Evolutionary conservation across 1,139 yeast species (phyloP).

Genomic region (Pichia norvegensis): DNA sequence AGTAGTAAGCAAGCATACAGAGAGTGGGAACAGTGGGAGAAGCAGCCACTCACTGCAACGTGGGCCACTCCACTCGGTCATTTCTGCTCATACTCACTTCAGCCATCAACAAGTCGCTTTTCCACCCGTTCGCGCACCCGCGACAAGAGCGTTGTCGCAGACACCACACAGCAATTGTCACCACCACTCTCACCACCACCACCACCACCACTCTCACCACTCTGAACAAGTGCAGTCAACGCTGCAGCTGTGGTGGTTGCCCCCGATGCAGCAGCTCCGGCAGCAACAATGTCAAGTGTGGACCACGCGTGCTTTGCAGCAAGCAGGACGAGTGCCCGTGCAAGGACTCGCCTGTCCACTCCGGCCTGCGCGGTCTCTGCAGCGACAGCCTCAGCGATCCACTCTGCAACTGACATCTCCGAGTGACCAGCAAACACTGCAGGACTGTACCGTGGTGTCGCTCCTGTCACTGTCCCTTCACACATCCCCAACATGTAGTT

Average conservation of each 20-base stretch:
- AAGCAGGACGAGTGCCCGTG: neutral
- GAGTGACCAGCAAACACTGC: too few species aligned
- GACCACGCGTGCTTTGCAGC: neutral
- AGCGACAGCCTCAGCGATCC: neutral
- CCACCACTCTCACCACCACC: neutral
- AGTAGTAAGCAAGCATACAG: slow-evolving; percentile 44
- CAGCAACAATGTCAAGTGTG: neutral
- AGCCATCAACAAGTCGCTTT: too few species aligned
- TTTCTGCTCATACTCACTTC: too few species aligned
- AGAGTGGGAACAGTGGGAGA: neutral
- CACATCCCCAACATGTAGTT: neutral
- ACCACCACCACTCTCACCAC: neutral
- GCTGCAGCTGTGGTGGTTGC: neutral
- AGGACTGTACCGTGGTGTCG: neutral
- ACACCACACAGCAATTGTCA: too few species aligned
- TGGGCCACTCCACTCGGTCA: too few species aligned
- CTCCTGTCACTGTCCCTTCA: too few species aligned
- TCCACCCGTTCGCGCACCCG: neutral
- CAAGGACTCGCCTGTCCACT: neutral
- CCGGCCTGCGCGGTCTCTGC: neutral
- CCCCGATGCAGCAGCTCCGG: neutral
- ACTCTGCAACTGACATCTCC: too few species aligned
- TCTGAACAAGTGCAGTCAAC: neutral
- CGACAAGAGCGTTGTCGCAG: neutral
- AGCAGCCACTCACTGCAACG: too few species aligned